These are phyloP conservation scores for Porcisia hertigi DNA, from an alignment of 208 protist species.

Conservation along the genomic window DNA sequence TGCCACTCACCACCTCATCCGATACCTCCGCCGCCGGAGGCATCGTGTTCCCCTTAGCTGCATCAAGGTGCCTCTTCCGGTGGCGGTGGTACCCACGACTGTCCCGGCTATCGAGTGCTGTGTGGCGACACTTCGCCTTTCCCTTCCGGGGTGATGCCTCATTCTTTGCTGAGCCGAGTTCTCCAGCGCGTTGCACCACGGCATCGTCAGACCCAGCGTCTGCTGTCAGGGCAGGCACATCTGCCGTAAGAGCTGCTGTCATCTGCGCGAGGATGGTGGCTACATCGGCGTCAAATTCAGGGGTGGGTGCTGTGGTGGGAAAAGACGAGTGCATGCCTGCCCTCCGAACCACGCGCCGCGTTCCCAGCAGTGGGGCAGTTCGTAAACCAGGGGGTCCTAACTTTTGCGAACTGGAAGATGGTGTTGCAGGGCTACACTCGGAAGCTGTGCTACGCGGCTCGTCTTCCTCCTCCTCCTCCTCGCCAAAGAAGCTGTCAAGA, in stretches of 20 bases:
- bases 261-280: constrained; percentile 24
- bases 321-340: neutral
- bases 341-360: constrained; percentile 22
- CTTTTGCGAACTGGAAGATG: neutral
- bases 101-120: neutral
- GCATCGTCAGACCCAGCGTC: neutral
- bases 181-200: neutral
- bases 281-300: constrained; percentile 11
- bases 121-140: neutral
- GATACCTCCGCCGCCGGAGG: neutral
- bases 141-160: neutral
- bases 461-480: neutral
- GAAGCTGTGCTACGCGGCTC: neutral
- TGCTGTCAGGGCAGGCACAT: neutral
- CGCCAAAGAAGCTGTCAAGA: constrained; percentile 23
- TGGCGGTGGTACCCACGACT: constrained; percentile 2
- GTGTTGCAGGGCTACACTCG: neutral
- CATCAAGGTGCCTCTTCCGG: neutral
- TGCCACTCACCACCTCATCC: constrained; percentile 27
- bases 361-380: constrained; percentile 11
- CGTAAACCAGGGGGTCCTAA: neutral
- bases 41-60: neutral
- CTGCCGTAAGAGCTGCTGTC: constrained; percentile 21
- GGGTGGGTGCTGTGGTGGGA: neutral
- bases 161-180: neutral